These are phyloP conservation scores for Hyaloscypha bicolor DNA, from an alignment of 495 filamentous ascomycete species.

Conservation along the genomic window DNA sequence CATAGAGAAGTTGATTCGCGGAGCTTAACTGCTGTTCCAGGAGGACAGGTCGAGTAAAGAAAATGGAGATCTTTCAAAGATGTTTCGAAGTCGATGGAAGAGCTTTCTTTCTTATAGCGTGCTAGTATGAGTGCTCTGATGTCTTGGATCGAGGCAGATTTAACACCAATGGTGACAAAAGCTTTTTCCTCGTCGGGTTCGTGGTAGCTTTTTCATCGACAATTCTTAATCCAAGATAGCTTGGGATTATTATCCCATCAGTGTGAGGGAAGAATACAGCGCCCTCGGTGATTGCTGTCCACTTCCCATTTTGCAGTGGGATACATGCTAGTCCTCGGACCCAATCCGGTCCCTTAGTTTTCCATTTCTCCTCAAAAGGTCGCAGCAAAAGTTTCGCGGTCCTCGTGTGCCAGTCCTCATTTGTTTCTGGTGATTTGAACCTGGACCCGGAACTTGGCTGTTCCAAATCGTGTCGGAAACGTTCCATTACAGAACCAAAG, in stretches of 20 bases:
- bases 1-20: no score
- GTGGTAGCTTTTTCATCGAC: background rate
- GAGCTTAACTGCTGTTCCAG: no score
- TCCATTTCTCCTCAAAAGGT: background rate
- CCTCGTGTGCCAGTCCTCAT: conserved; percentile 30
- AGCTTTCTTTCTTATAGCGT: background rate
- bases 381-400: conserved; percentile 28
- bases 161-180: conserved; percentile 13
- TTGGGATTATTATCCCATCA: conserved; percentile 9
- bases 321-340: no score
- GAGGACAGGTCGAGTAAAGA: conserved; percentile 19
- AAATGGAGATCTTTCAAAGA: conserved; percentile 17
- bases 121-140: background rate
- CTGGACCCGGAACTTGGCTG: background rate
- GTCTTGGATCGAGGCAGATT: background rate
- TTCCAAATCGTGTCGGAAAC: conserved; percentile 28
- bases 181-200: conserved; percentile 1
- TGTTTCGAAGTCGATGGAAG: conserved; percentile 6
- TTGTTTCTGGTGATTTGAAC: conserved; percentile 3
- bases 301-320: conserved; percentile 23
- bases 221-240: conserved; percentile 5
- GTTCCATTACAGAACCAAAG: conserved; percentile 4
- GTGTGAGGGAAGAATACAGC: conserved; percentile 8
- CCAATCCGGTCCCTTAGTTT: no score
- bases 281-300: background rate